phyloP scores from a whole-genome alignment of 257 asterid genomes.

The Cruciata laevipes region DNA sequence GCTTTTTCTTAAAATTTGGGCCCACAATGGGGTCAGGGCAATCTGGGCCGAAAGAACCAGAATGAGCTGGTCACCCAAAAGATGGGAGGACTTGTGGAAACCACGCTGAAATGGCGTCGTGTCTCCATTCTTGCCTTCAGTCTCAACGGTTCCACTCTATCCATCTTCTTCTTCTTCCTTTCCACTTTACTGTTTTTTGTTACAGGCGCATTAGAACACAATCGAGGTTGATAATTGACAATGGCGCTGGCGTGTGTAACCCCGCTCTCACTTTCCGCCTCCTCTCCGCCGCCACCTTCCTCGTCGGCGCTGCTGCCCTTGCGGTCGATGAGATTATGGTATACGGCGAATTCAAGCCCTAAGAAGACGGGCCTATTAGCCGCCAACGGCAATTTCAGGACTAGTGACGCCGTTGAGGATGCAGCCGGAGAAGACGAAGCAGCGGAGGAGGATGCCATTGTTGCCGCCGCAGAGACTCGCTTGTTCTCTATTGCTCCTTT shows the following conservation, averaged over 20 bases:
- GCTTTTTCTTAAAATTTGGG: neutral
- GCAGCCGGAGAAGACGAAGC: constrained; percentile 5
- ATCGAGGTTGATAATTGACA: neutral
- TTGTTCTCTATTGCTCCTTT: constrained; percentile 59
- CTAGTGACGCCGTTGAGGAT: constrained; percentile 20
- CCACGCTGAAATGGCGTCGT: constrained; percentile 44
- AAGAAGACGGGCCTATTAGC: constrained; percentile 15
- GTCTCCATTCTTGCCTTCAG: constrained; percentile 57
- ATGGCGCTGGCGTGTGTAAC: constrained; percentile 58
- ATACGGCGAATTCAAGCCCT: constrained; percentile 1
- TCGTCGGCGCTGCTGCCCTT: constrained; percentile 8
- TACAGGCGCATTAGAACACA: neutral
- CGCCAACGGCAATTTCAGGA: constrained; percentile 19
- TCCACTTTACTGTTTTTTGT: neutral
- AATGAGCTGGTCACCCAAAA: neutral
- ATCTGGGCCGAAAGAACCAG: constrained; percentile 9
- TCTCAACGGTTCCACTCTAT: neutral
- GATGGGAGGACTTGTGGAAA: constrained; percentile 28
- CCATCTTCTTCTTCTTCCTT: neutral
- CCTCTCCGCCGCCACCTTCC: constrained; percentile 9
- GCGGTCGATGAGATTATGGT: neutral
- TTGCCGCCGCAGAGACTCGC: constrained; percentile 34
- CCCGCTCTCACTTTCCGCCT: constrained; percentile 26
- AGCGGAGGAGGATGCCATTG: constrained; percentile 19
- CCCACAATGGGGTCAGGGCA: neutral